A percentile compares a stretch with the other conserved stretches of the same genome.
Conservation (phyloP, 768 basidiomycete genomes). For the Hericium rajendrae region DNA sequence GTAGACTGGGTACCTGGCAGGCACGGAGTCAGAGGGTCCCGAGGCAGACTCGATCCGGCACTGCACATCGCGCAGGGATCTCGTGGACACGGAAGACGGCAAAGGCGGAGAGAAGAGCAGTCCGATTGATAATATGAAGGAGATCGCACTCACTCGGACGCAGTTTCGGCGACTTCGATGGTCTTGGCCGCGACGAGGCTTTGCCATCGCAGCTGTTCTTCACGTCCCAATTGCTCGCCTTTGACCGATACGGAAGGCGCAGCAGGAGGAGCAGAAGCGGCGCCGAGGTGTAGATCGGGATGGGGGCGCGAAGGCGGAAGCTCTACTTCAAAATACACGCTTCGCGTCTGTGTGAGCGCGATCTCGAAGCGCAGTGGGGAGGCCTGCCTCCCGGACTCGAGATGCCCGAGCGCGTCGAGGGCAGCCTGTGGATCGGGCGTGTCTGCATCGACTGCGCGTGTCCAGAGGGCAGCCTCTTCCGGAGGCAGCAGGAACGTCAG, state of each 20-base stretch:
- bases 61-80: too few relatives aligned
- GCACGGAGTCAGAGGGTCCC: not conserved
- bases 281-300: not conserved
- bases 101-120: too few relatives aligned
- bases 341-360: not conserved
- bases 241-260: conserved; percentile 11
- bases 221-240: not conserved
- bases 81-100: too few relatives aligned
- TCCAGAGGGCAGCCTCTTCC: conserved; percentile 28
- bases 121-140: not conserved
- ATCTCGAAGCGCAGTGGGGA: not conserved
- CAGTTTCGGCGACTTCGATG: conserved; percentile 12
- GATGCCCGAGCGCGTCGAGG: conserved; percentile 1
- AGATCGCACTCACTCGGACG: not conserved
- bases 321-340: not conserved
- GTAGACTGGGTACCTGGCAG: conserved; percentile 47
- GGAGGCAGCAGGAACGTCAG: conserved; percentile 29
- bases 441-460: not conserved
- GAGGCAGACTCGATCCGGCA: not conserved
- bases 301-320: not conserved
- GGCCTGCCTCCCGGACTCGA: conserved; percentile 1
- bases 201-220: conserved; percentile 1
- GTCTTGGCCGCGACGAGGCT: not conserved
- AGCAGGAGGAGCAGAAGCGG: conserved; percentile 1
- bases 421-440: conserved; percentile 18